These are phyloP conservation scores for Aureobasidium sp. DNA, from an alignment of 2,329 filamentous ascomycete genomes.

Conservation along the genomic window DNA sequence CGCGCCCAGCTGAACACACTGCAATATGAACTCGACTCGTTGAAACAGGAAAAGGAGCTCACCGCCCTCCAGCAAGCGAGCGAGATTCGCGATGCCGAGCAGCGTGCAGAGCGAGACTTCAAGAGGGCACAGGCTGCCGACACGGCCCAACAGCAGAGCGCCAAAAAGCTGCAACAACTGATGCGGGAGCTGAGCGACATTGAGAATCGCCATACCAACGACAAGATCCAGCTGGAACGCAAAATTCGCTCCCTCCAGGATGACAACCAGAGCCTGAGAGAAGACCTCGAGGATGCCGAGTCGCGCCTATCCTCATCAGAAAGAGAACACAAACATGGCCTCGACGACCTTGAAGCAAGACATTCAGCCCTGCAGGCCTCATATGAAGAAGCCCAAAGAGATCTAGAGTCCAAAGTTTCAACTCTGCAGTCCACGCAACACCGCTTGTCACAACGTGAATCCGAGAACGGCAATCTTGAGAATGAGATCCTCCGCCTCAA, in stretches of 20 bases:
- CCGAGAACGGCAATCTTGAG: slow-evolving; percentile 66
- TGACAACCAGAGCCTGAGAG: slow-evolving; percentile 64
- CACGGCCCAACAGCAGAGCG: slow-evolving; percentile 43
- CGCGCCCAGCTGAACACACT: slow-evolving; percentile 85
- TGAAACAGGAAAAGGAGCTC: slow-evolving; percentile 83
- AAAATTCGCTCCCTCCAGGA: slow-evolving; percentile 54
- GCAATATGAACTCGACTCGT: slow-evolving; percentile 77
- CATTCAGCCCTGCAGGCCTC: slow-evolving; percentile 50
- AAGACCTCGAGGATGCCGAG: slow-evolving; percentile 76
- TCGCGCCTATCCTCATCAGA: slow-evolving; percentile 64
- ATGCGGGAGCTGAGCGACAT: slow-evolving; percentile 48
- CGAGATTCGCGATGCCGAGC: slow-evolving; percentile 72
- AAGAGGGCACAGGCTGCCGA: slow-evolving; percentile 55
- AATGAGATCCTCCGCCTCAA: slow-evolving; percentile 77
- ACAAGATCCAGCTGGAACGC: slow-evolving; percentile 49
- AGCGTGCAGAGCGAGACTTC: slow-evolving; percentile 79
- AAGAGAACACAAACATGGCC: slow-evolving; percentile 55
- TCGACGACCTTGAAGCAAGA: slow-evolving; percentile 55
- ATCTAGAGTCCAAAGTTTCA: slow-evolving; percentile 50
- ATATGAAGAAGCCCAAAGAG: slow-evolving; percentile 52
- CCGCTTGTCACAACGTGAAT: slow-evolving; percentile 62
- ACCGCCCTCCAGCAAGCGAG: slow-evolving; percentile 70
- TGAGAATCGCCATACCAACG: slow-evolving; percentile 49
- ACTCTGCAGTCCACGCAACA: slow-evolving; percentile 57
- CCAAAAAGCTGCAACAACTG: slow-evolving; percentile 49